Base-by-base conservation (phyloP, 2,329 filamentous ascomycete species). In the Nemania sp. region DNA sequence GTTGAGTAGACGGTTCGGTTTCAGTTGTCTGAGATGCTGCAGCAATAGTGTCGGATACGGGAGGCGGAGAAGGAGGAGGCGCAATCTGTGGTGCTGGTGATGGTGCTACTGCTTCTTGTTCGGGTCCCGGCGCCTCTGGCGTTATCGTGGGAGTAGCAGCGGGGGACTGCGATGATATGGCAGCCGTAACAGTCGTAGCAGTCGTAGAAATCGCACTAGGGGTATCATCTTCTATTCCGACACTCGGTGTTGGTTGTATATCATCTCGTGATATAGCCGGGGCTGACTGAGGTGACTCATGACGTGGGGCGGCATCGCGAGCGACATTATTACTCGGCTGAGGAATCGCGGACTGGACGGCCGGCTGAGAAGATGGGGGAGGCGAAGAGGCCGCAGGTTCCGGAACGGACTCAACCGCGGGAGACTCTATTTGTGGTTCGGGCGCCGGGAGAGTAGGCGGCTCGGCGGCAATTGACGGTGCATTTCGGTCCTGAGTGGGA, bases 31-130 rank as follows among this genome's bases (percentile, higher is more conserved):
- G 48, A 17, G 64, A 49, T 45, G 55, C 57, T 13, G 65, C 65
- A 3, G 54, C 47, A 56, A 60, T 64, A 5, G 65, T 60, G 17
- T 64, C 62, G 40, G 68, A 43, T 29, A 62, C 57, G 5, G 54
- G 55, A 13, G 65, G 40, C 29, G 65, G 65, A 20, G 69, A 63
- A 34, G 68, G 62, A 59, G 67, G 25, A 29, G 25, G 25, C 7
- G 25, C 25, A 29, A 29, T 29, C 25, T 3, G 25, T 29, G 25
- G 59, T n/a, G 62, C 66, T 17, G 66, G 63, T n/a, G 59, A 53
- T 42, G 65, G 62, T 18, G 25, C 64, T 25, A 25, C 12, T 35
- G 48, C 29, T 34, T 49, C 56, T 59, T 51, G 50, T 55, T 42
- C 54, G 11, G 57, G 42, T 34, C 32, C 54, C 15, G 65, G 50